These are phyloP conservation scores for Glycine soja DNA, from an alignment of 306 rosid species.

Conservation along the genomic window DNA sequence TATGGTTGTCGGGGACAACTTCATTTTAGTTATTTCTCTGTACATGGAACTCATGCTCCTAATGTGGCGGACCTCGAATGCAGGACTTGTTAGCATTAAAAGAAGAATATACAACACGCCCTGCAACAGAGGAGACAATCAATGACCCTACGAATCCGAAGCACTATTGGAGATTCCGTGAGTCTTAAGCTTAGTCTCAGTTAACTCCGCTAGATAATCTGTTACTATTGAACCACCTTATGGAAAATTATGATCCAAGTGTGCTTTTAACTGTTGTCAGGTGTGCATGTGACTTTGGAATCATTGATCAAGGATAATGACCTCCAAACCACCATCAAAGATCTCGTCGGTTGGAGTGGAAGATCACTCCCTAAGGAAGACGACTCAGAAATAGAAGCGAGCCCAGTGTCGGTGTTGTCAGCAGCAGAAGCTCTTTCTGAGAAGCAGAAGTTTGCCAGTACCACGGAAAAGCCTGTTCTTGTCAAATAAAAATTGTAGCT, in stretches of 20 bases:
- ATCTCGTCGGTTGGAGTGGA: slow-evolving; percentile 68
- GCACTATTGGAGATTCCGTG: slow-evolving; percentile 99
- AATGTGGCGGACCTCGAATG: slow-evolving; percentile 45
- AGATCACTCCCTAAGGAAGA: slow-evolving; percentile 72
- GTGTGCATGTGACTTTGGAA: slow-evolving; percentile 85
- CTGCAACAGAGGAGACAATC: slow-evolving; percentile 90
- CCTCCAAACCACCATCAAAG: slow-evolving; percentile 67
- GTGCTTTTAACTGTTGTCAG: slow-evolving; percentile 56
- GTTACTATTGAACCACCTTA: not conserved
- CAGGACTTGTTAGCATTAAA: slow-evolving; percentile 91
- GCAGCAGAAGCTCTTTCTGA: slow-evolving; percentile 42
- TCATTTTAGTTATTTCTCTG: slow-evolving; percentile 9
- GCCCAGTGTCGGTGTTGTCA: slow-evolving; percentile 14
- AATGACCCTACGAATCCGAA: slow-evolving; percentile 96
- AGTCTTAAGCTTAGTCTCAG: slow-evolving; percentile 41
- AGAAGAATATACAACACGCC: slow-evolving; percentile 82
- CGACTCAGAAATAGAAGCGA: slow-evolving; percentile 47
- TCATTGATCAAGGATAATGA: slow-evolving; percentile 73
- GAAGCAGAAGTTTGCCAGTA: slow-evolving; percentile 46
- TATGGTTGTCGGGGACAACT: not conserved
- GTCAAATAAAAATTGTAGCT: slow-evolving; percentile 50
- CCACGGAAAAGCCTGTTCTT: slow-evolving; percentile 43
- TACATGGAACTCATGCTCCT: slow-evolving; percentile 33
- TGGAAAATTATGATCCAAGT: slow-evolving; percentile 9
- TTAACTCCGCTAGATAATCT: not conserved